Base-by-base conservation (phyloP, 2,329 filamentous ascomycete species). In the Claviceps sp. region DNA sequence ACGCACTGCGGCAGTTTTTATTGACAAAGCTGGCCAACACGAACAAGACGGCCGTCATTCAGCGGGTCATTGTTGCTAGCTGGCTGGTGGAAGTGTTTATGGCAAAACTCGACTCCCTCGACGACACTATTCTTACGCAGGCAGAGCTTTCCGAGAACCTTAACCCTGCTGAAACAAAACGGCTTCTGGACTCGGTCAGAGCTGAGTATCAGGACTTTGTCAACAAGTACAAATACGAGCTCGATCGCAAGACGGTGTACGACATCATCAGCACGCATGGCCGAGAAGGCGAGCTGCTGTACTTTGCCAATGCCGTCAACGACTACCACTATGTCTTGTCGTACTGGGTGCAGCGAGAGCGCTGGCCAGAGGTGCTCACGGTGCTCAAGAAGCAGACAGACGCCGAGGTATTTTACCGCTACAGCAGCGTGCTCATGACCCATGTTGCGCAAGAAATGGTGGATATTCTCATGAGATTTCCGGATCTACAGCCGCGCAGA, bases 41-140 rank as follows among this genome's bases (percentile, higher is more conserved):
- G 63, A 95, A 89, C 66, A 95, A 90, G 66, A 79, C 84, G 1
- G 82, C 84, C 1, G 74, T 84, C 34, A 98, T 98, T 90, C 93
- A 98, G 68, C 77, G 91, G 54, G 85, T 87, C 57, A 95, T 98
- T 89, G 83, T 97, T 58, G 87, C 91, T 2, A 90, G 85, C 58
- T 98, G 93, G 93, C 77, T 98, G 44, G 77, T 96, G 10, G 93
- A 98, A 67, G 78, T 97, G 2, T 98, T 91, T 68, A 98, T 98
- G 89, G 87, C 89, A 5, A 96, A 95, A 68, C 77, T 98, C 43
- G 96, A 98, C 64, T 85, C 87, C 3, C 76, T 98, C 3, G 93
- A 98, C 62, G 93, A 98, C 67, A 90, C 87, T 2, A 91, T 97
- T 57, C 85, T 90, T 41, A 94, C 90, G 0, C 87, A 88, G 61